Conservation (phyloP, 176 grass and related monocot species). For the Triticum urartu region DNA sequence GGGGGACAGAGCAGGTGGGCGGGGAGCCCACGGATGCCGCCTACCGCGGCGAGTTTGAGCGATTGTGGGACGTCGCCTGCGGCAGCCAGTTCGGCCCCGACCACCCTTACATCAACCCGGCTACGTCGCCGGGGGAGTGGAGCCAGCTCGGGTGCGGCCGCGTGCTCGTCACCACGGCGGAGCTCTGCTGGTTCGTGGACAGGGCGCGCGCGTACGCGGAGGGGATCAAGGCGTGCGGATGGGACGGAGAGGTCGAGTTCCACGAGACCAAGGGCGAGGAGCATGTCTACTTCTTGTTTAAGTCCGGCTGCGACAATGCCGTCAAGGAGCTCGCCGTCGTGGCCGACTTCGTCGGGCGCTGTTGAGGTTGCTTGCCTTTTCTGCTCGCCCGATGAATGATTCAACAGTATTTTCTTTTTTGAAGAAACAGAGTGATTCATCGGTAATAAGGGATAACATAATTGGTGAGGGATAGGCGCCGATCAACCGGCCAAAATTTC, state of each 20-base stretch:
- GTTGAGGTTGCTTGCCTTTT: conserved; percentile 2
- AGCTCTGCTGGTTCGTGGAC: conserved; percentile 58
- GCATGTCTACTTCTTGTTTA: conserved; percentile 53
- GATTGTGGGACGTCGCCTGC: conserved; percentile 44
- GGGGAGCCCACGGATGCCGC: conserved; percentile 31
- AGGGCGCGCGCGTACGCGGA: conserved; percentile 24
- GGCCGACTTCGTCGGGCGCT: conserved; percentile 30
- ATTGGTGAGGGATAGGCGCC: too few relatives aligned
- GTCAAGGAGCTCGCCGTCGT: conserved; percentile 8
- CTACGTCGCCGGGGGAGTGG: conserved; percentile 42
- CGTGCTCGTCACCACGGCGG: conserved; percentile 63
- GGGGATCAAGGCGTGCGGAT: conserved; percentile 26
- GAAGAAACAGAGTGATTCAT: background rate
- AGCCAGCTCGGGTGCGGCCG: conserved; percentile 37
- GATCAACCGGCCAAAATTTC: too few relatives aligned
- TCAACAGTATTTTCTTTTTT: background rate
- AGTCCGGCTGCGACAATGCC: conserved; percentile 47
- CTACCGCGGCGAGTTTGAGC: conserved; percentile 39
- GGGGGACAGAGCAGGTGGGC: conserved; percentile 43
- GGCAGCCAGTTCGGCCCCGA: conserved; percentile 36
- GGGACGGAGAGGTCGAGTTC: conserved; percentile 46
- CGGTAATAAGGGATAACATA: too few relatives aligned
- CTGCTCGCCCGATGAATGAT: background rate
- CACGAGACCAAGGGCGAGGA: conserved; percentile 54
- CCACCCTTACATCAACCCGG: conserved; percentile 42